These are phyloP conservation scores for Jasminum sambac DNA, from an alignment of 257 asterid species.

Conservation along the genomic window DNA sequence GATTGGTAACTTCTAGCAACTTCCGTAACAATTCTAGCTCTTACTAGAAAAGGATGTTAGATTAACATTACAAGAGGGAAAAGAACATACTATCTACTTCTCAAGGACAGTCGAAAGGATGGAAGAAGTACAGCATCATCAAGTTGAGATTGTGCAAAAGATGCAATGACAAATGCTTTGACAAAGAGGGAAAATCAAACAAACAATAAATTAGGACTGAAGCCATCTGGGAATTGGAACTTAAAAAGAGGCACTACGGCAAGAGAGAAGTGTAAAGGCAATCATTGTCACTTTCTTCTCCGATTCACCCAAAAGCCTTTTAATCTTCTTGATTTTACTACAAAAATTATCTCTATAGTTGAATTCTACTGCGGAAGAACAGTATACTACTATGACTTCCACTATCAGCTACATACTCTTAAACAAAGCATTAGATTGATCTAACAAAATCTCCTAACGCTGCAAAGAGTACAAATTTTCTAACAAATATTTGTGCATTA, in stretches of 20 bases:
- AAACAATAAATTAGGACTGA: neutral
- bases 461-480: neutral
- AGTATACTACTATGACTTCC: too few relatives aligned
- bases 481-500: neutral
- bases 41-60: neutral
- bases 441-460: neutral
- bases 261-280: conserved; percentile 2
- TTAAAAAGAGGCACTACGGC: too few relatives aligned
- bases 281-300: too few relatives aligned
- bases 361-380: too few relatives aligned
- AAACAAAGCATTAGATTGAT: conserved; percentile 2
- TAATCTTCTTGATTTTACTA: too few relatives aligned
- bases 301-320: too few relatives aligned
- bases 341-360: too few relatives aligned
- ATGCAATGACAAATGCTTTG: conserved; percentile 1
- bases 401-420: neutral
- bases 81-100: neutral
- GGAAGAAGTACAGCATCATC: neutral
- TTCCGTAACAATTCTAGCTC: neutral
- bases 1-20: neutral
- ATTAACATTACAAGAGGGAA: neutral
- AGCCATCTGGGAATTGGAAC: neutral
- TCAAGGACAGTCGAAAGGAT: neutral
- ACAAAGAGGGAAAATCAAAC: neutral
- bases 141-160: neutral